Evolutionary conservation across 2,329 filamentous ascomycete species (phyloP), one percentile per base, ranked within the genome.

Genomic region (Aureobasidium vineae): DNA sequence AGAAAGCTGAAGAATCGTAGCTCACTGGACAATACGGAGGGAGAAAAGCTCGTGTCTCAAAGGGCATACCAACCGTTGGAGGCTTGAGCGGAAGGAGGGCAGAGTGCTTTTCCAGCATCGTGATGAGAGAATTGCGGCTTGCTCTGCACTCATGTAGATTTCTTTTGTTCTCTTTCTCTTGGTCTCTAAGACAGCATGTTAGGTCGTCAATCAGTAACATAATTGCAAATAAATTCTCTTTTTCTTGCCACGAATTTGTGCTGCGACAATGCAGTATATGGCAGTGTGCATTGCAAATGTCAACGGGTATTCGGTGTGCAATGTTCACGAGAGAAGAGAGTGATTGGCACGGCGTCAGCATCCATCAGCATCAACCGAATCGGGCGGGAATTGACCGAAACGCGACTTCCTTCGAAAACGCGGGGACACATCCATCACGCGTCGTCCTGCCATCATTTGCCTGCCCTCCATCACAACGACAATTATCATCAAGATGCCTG

Each of bases 1-100:
- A 64, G 33, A 28, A 64, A 53, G 60, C 16, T 64, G 36, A 45
- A 64, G 60, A 43, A 50, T 10, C 56, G 56, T 33, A 15, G 56
- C 19, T 59, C 56, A 13, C 5, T 45, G 7, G 56, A 59, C 19
- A 45, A 16, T 5, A 16, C 26, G 8, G 56, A 59, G 28, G 41
- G 10, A 45, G 56, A 47, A 2, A 31, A 31, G 23, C 26, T 59
- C 16, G 40, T 59, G 10, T 11, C 56, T n/a, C 19, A n/a, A 16
- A 26, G 15, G 4, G 26, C 26, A 16, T 7, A 47, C 19, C 26
- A 47, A 21, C 40, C 6, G 3, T 21, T 47, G 40, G 21, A 10
- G 0, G 40, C 40, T 19, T 59, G 26, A 45, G 40, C 1, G 3
- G 6, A 31, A 52, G 0, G 16, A 31, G 23, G 8, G 49, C 23